Evolutionary conservation across 768 basidiomycete genomes (phyloP).

Genomic region (Kwoniella europaea): DNA sequence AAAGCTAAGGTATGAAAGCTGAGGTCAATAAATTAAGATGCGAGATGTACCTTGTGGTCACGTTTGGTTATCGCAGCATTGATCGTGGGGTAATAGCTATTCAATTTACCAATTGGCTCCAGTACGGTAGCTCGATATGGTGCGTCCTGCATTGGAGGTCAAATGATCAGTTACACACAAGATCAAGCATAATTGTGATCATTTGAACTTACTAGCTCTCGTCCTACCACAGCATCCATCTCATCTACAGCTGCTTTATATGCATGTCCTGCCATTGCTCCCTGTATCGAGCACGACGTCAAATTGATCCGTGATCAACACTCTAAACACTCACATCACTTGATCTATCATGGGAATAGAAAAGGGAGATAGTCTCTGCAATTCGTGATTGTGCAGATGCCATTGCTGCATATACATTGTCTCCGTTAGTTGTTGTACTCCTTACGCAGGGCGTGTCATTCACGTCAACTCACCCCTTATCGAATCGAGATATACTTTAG

Average conservation of each 20-base stretch:
- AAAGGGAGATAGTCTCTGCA: slow-evolving; percentile 89
- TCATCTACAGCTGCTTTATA: slow-evolving; percentile 96
- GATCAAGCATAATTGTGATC: no score
- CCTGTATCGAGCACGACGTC: slow-evolving; percentile 48
- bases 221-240: slow-evolving; percentile 77
- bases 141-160: slow-evolving; percentile 67
- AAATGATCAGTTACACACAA: background rate
- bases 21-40: no score
- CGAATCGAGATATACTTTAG: slow-evolving; percentile 90
- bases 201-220: slow-evolving; percentile 72
- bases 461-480: slow-evolving; percentile 87
- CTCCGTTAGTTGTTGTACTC: background rate
- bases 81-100: slow-evolving; percentile 87
- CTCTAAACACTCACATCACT: slow-evolving; percentile 58
- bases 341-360: slow-evolving; percentile 69
- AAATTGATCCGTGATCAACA: no score
- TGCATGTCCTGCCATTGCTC: slow-evolving; percentile 95
- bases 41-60: slow-evolving; percentile 80
- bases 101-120: slow-evolving; percentile 96
- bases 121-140: slow-evolving; percentile 94
- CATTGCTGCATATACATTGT: slow-evolving; percentile 70
- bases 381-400: slow-evolving; percentile 87
- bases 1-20: no score
- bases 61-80: slow-evolving; percentile 93
- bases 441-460: no score